A percentile compares a stretch with the other conserved stretches of the same genome.
Conservation (phyloP, 257 asterid species). For the Solanum acaule region DNA sequence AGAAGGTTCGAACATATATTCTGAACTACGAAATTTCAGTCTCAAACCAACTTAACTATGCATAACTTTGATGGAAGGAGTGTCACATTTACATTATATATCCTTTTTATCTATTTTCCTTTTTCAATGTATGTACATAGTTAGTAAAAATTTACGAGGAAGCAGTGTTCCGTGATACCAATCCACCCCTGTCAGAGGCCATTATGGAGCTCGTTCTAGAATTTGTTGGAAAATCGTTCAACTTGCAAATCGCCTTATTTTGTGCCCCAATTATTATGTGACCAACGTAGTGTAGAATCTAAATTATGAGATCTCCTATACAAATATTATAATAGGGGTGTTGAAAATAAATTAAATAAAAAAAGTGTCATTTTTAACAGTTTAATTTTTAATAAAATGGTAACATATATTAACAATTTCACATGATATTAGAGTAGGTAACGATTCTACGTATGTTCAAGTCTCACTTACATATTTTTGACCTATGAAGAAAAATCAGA, state of each 20-base stretch:
- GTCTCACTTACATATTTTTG: too few species aligned
- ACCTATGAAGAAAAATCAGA: too few species aligned
- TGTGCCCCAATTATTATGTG: background rate
- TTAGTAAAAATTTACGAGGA: too few species aligned
- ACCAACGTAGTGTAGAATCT: background rate
- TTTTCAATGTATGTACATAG: too few species aligned
- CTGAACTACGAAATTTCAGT: too few species aligned
- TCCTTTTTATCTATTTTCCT: too few species aligned
- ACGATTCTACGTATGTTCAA: background rate
- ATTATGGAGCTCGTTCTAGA: background rate
- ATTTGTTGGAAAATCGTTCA: background rate
- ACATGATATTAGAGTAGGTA: background rate
- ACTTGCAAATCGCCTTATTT: background rate
- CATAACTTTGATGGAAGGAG: too few species aligned
- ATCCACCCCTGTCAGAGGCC: too few species aligned
- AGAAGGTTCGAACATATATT: too few species aligned
- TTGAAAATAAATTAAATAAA: background rate
- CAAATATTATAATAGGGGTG: background rate
- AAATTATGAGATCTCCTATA: background rate
- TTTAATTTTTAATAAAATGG: background rate
- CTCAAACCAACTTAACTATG: too few species aligned
- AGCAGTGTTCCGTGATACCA: too few species aligned
- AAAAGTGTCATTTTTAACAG: background rate
- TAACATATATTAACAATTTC: background rate
- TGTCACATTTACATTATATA: too few species aligned